Percentiles rank a stretch among this genome's conserved stretches.
Conservation (phyloP, 1,284 basidiomycete species). For the Rhodotorula sp. region DNA sequence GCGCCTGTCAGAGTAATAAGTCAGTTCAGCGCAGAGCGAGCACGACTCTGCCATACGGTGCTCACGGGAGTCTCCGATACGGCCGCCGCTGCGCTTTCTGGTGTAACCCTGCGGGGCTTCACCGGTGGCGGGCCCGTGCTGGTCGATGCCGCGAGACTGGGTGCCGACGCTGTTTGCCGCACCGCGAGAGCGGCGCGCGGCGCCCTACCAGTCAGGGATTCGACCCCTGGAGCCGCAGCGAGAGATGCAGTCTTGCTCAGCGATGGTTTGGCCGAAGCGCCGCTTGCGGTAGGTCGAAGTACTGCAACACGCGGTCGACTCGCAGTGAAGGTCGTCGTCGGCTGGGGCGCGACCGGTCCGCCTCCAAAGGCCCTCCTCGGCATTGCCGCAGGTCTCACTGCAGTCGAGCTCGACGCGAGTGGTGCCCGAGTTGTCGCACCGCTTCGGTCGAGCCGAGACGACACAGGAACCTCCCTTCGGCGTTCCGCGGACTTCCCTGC, state of each 20-base stretch:
- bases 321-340: too few species aligned
- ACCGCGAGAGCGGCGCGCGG: constrained; percentile 11
- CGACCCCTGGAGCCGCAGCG: not conserved
- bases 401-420: too few species aligned
- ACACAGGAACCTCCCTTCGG: too few species aligned
- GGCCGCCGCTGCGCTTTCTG: not conserved
- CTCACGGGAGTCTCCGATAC: not conserved
- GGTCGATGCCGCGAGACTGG: too few species aligned
- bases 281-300: not conserved
- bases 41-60: not conserved
- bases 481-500: not conserved
- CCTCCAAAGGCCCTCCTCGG: too few species aligned
- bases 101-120: too few species aligned
- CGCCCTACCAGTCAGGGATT: not conserved
- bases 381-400: too few species aligned
- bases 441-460: too few species aligned
- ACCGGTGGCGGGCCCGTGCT: not conserved
- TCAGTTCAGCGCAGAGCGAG: not conserved
- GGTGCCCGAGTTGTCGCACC: too few species aligned
- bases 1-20: too few species aligned
- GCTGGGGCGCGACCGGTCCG: too few species aligned
- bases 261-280: constrained; percentile 3
- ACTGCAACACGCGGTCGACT: not conserved
- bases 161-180: not conserved
- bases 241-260: not conserved